phyloP scores from a whole-genome alignment of 2,329 filamentous ascomycete genomes.

The Thielaviopsis ethacetica region DNA sequence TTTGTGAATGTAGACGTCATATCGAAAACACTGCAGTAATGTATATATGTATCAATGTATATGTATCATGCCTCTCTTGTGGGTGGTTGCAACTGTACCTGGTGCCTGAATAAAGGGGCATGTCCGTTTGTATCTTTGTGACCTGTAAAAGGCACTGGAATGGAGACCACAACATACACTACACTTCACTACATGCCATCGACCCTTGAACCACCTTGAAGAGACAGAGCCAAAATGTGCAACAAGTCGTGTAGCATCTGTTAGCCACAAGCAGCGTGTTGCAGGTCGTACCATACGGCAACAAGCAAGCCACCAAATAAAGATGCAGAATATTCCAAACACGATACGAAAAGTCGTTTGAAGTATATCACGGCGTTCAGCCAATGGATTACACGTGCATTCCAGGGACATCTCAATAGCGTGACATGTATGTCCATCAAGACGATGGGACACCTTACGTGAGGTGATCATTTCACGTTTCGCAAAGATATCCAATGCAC shows the following conservation, averaged over 20 bases:
- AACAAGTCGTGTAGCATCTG: background rate
- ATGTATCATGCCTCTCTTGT: background rate
- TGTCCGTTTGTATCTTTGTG: background rate
- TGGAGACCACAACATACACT: background rate
- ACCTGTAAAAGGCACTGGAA: background rate
- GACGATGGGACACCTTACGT: too few relatives aligned
- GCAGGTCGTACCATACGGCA: background rate
- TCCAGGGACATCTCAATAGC: too few relatives aligned
- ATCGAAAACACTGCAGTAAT: background rate
- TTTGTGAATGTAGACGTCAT: too few relatives aligned
- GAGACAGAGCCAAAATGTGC: too few relatives aligned
- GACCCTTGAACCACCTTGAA: background rate
- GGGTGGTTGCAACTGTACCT: background rate
- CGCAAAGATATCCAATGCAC: background rate
- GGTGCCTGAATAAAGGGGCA: background rate
- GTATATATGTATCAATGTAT: background rate
- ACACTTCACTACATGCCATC: too few relatives aligned
- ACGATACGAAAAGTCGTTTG: background rate
- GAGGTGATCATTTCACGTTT: too few relatives aligned
- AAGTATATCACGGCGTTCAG: background rate
- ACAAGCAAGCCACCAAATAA: background rate
- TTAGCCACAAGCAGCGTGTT: background rate
- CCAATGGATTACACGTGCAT: too few relatives aligned
- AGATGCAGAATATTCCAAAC: background rate
- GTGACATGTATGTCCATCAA: too few relatives aligned